Conservation (phyloP, 371 early-diverging fungal species). For the Mucor mucedo region DNA sequence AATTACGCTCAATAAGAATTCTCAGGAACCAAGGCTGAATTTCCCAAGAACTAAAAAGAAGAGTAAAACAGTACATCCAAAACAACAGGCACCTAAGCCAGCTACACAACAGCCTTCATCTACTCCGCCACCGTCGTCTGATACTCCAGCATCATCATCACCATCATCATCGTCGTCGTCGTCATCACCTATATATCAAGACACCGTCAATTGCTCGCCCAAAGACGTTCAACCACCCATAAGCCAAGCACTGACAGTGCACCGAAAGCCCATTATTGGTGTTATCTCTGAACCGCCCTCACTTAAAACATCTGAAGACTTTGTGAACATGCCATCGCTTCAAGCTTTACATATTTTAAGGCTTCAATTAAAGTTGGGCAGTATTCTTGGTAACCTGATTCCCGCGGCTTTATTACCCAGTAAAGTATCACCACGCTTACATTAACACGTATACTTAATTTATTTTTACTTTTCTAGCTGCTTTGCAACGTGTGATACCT, state of each 20-base stretch:
- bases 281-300: slow-evolving; percentile 33
- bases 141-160: too few relatives aligned
- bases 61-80: neutral
- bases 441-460: neutral
- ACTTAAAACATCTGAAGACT: slow-evolving; percentile 37
- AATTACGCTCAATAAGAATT: slow-evolving; percentile 17
- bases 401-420: slow-evolving; percentile 34
- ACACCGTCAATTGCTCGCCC: neutral
- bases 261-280: slow-evolving; percentile 31
- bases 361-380: slow-evolving; percentile 43
- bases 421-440: slow-evolving; percentile 11
- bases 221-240: neutral
- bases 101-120: neutral
- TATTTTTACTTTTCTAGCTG: slow-evolving; percentile 27
- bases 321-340: slow-evolving; percentile 38
- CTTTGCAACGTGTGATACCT: slow-evolving; percentile 44
- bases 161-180: neutral
- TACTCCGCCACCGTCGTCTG: neutral
- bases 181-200: neutral
- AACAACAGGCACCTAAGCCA: neutral
- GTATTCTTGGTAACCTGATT: slow-evolving; percentile 32
- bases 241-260: slow-evolving; percentile 9
- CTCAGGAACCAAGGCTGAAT: slow-evolving; percentile 14
- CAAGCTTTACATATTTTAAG: slow-evolving; percentile 47
- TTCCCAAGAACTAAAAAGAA: slow-evolving; percentile 19